These are phyloP conservation scores for Eutrema heterophyllum DNA, from an alignment of 345 rosid species.

Conservation along the genomic window DNA sequence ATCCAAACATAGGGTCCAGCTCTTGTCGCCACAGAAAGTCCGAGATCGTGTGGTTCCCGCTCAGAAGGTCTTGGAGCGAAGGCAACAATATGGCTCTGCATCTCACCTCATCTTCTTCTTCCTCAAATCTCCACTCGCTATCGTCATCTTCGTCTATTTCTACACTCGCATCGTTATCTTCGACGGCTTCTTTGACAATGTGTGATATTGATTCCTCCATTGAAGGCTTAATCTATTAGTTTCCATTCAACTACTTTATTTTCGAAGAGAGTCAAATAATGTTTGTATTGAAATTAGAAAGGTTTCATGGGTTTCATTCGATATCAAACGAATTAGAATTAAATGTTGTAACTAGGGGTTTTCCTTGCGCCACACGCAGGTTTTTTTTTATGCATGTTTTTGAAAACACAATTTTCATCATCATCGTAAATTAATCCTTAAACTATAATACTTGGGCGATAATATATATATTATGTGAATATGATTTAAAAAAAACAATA, in stretches of 20 bases:
- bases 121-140: constrained; percentile 36
- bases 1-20: background rate
- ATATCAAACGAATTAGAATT: background rate
- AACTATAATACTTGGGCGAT: too few relatives aligned
- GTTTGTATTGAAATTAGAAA: background rate
- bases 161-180: constrained; percentile 19
- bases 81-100: constrained; percentile 42
- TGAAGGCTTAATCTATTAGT: background rate
- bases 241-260: background rate
- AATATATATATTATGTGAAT: too few relatives aligned
- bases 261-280: background rate
- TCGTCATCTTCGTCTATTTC: constrained; percentile 40
- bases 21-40: constrained; percentile 25
- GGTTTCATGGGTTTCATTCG: background rate
- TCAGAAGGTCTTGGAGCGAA: constrained; percentile 65
- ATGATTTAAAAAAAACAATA: too few relatives aligned
- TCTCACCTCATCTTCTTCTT: constrained; percentile 22
- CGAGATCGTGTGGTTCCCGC: constrained; percentile 44
- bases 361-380: too few relatives aligned
- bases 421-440: too few relatives aligned
- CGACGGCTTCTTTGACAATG: constrained; percentile 1
- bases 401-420: too few relatives aligned
- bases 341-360: constrained; percentile 8
- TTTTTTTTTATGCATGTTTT: too few relatives aligned
- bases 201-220: constrained; percentile 19